Conservation (phyloP, 2,329 filamentous ascomycete genomes). For the Cladobotryum mycophilum region DNA sequence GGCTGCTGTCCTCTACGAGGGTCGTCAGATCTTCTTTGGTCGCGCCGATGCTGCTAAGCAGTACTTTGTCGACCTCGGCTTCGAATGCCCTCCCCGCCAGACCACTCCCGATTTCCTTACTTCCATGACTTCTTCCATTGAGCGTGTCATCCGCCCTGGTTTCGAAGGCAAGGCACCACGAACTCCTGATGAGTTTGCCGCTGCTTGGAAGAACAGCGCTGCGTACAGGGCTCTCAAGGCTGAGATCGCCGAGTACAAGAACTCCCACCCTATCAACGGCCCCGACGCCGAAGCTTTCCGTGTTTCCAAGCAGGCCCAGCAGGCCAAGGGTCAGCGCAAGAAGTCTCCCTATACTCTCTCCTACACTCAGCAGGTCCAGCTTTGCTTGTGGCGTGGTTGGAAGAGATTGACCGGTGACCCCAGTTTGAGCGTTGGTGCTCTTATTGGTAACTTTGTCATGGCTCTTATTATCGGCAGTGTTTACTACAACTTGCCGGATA, state of each 20-base stretch:
- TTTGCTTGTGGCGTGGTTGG: conserved; percentile 79
- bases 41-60: conserved; percentile 51
- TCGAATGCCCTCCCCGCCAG: conserved; percentile 58
- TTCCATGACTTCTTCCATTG: conserved; percentile 56
- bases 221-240: conserved; percentile 45
- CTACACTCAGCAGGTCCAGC: conserved; percentile 63
- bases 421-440: conserved; percentile 61
- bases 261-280: conserved; percentile 45
- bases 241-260: conserved; percentile 52
- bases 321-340: conserved; percentile 52
- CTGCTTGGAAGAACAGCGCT: conserved; percentile 50
- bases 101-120: conserved; percentile 69
- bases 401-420: conserved; percentile 71
- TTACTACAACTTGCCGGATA: conserved; percentile 66
- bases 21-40: conserved; percentile 58
- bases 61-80: conserved; percentile 63
- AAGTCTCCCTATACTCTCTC: conserved; percentile 81
- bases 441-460: conserved; percentile 69
- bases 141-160: conserved; percentile 50
- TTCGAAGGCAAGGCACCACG: conserved; percentile 51
- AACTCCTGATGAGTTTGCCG: conserved; percentile 56
- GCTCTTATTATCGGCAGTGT: conserved; percentile 72
- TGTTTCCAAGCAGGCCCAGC: conserved; percentile 46
- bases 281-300: conserved; percentile 53
- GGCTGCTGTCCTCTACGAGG: conserved; percentile 52